These are phyloP conservation scores for Nyctanthes arbortristis DNA, from an alignment of 257 asterid genomes.

Conservation along the genomic window DNA sequence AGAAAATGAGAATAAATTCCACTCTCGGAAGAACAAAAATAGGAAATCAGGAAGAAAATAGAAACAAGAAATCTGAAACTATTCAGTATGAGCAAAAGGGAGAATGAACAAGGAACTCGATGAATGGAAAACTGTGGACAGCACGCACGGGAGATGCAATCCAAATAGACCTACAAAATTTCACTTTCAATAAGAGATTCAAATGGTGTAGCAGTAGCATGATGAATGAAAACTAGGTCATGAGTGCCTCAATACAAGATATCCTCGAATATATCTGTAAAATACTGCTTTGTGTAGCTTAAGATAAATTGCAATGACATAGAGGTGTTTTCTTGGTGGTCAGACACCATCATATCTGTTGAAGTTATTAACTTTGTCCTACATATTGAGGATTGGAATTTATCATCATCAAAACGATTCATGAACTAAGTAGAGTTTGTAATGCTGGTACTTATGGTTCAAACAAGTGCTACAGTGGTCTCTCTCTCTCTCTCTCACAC, in stretches of 20 bases:
- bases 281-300: background rate
- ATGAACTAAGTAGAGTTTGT: too few relatives aligned
- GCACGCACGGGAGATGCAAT: background rate
- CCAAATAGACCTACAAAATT: background rate
- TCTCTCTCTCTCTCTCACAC: background rate
- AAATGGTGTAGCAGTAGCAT: background rate
- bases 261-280: background rate
- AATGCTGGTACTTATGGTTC: too few relatives aligned
- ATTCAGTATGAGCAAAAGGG: background rate
- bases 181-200: background rate
- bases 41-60: background rate
- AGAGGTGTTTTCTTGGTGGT: background rate
- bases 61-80: background rate
- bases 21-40: background rate
- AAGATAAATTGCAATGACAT: background rate
- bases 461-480: background rate
- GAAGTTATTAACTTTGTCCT: background rate
- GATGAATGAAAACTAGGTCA: too few relatives aligned
- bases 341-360: background rate
- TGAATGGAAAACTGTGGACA: background rate
- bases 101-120: background rate
- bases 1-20: constrained; percentile 5
- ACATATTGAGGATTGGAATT: background rate
- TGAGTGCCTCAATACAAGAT: too few relatives aligned
- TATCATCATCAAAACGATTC: too few relatives aligned